Conservation (phyloP, 176 grass and related monocot species). For the Oropetium thomaeum region DNA sequence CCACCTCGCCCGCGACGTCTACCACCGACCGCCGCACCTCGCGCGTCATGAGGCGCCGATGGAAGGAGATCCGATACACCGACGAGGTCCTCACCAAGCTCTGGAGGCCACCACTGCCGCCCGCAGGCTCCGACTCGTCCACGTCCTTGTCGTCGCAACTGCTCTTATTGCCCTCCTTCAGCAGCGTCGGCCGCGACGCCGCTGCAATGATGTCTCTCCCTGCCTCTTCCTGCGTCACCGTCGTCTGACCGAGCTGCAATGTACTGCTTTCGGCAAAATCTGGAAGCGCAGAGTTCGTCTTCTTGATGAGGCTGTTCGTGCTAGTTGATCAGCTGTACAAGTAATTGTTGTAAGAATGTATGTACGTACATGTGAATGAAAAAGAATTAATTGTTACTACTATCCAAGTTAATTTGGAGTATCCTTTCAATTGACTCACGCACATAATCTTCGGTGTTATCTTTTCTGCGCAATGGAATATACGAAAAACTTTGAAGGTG, state of each 20-base stretch:
- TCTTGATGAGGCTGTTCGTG: background rate
- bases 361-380: no score
- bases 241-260: background rate
- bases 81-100: background rate
- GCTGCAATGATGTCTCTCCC: background rate
- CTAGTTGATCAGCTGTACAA: background rate
- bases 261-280: background rate
- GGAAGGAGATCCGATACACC: background rate
- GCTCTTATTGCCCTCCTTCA: background rate
- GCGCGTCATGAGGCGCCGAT: background rate
- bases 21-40: slow-evolving; percentile 9
- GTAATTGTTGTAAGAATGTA: background rate
- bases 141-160: background rate
- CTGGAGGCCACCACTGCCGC: background rate
- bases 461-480: no score
- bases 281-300: background rate
- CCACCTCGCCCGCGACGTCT: slow-evolving; percentile 15
- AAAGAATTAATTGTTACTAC: background rate
- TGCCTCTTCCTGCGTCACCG: background rate
- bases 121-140: background rate
- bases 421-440: background rate
- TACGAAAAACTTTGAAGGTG: no score
- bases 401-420: background rate
- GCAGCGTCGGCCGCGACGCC: background rate
- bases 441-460: background rate